phyloP scores from a whole-genome alignment of 2,329 filamentous ascomycete genomes.

The Dactylella cylindrospora region DNA sequence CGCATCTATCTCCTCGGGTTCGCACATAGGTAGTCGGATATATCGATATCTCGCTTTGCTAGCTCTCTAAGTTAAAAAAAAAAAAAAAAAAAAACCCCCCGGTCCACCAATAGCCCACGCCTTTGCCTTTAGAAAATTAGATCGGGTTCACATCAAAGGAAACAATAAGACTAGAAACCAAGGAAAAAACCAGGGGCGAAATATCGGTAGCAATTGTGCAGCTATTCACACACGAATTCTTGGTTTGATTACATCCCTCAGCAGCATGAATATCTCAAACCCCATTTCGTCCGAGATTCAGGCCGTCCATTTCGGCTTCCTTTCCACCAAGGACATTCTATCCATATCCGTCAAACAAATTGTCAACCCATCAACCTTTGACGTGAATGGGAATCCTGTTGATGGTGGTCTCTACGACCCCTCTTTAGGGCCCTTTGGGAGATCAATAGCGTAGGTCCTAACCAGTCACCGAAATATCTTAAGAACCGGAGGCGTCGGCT shows the following conservation, averaged over 20 bases:
- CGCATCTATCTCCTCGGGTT: too few relatives aligned
- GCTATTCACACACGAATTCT: too few relatives aligned
- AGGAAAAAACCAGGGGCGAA: too few relatives aligned
- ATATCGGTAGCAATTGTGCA: too few relatives aligned
- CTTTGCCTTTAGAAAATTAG: slow-evolving; percentile 1
- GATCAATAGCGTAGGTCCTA: slow-evolving; percentile 71
- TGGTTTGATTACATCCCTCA: background rate
- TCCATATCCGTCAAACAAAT: slow-evolving; percentile 91
- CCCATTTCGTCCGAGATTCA: slow-evolving; percentile 80
- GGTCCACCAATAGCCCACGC: background rate
- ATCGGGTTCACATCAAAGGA: background rate
- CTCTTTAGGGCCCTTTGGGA: slow-evolving; percentile 78
- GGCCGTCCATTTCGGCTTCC: slow-evolving; percentile 85
- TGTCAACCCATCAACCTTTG: slow-evolving; percentile 90
- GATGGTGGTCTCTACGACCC: slow-evolving; percentile 84
- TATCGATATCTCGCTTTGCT: too few relatives aligned
- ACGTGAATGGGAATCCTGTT: slow-evolving; percentile 69
- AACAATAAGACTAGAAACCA: background rate
- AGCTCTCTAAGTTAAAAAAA: too few relatives aligned
- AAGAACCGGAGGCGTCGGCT: background rate
- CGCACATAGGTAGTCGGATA: too few relatives aligned
- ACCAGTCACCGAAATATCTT: slow-evolving; percentile 5
- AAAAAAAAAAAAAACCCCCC: slow-evolving; percentile 2
- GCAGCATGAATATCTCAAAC: slow-evolving; percentile 70
- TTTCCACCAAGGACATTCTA: slow-evolving; percentile 79